Percentiles rank a stretch among this genome's conserved stretches.
phyloP scores from a whole-genome alignment of 257 asterid genomes.

The Handroanthus guayacan region DNA sequence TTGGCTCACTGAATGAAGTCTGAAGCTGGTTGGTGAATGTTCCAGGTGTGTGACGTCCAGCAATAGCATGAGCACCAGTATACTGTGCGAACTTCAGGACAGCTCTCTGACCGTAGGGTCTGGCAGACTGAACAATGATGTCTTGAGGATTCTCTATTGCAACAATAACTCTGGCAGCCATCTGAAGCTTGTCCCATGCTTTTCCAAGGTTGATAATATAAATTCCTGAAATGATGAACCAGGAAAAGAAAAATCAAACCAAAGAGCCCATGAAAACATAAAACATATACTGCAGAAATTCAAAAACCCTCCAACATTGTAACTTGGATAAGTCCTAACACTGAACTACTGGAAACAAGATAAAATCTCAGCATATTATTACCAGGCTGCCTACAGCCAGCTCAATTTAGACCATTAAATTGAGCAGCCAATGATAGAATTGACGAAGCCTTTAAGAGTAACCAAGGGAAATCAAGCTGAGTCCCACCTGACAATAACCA shows the following conservation, averaged over 20 bases:
- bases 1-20: slow-evolving; percentile 50
- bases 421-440: background rate
- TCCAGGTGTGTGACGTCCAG: slow-evolving; percentile 59
- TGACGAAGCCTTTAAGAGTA: background rate
- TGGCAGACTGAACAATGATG: slow-evolving; percentile 53
- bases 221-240: slow-evolving; percentile 31
- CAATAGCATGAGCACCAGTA: slow-evolving; percentile 51
- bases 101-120: slow-evolving; percentile 56
- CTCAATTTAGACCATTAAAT: background rate
- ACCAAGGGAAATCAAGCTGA: background rate
- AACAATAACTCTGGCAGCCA: slow-evolving; percentile 56
- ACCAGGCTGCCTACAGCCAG: background rate
- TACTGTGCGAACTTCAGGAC: slow-evolving; percentile 52
- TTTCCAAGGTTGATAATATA: slow-evolving; percentile 46
- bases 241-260: background rate
- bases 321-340: background rate
- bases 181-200: slow-evolving; percentile 51
- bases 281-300: background rate
- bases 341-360: no score
- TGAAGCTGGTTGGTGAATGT: slow-evolving; percentile 49
- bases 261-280: background rate
- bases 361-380: background rate
- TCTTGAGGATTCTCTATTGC: slow-evolving; percentile 52
- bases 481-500: background rate
- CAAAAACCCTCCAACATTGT: background rate